phyloP scores from a whole-genome alignment of 2,329 filamentous ascomycete genomes.

The Ophiostoma himal-ulmi region DNA sequence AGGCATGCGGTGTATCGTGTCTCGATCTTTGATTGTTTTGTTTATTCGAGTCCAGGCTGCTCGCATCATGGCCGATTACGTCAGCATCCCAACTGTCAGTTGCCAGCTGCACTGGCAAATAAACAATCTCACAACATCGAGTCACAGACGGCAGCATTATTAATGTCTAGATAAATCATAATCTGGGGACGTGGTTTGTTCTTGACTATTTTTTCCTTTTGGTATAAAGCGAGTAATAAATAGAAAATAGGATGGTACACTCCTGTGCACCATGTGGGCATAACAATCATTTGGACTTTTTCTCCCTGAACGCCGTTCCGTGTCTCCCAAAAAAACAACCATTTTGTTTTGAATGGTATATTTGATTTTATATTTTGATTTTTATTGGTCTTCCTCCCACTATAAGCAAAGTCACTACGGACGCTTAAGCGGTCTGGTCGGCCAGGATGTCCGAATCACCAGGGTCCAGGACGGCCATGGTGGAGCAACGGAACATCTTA shows the following conservation, averaged over 20 bases:
- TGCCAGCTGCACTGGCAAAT: too few species aligned
- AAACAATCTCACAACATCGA: neutral
- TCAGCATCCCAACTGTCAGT: neutral
- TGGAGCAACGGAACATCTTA: slow-evolving; percentile 96
- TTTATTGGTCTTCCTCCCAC: neutral
- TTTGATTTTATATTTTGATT: slow-evolving; percentile 13
- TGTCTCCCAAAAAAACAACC: slow-evolving; percentile 26
- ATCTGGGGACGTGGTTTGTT: slow-evolving; percentile 11
- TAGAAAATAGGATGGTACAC: slow-evolving; percentile 15
- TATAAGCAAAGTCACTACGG: neutral
- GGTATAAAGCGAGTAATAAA: slow-evolving; percentile 17
- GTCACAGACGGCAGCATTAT: neutral
- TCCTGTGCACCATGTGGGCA: slow-evolving; percentile 14
- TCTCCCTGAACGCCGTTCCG: slow-evolving; percentile 39
- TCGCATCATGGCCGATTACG: neutral
- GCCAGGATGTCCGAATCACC: slow-evolving; percentile 97
- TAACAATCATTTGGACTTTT: slow-evolving; percentile 20
- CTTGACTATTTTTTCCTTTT: slow-evolving; percentile 22
- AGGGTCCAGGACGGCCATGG: slow-evolving; percentile 94
- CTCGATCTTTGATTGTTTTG: too few species aligned
- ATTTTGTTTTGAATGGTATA: neutral
- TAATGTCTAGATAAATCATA: neutral
- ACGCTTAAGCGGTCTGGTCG: slow-evolving; percentile 59
- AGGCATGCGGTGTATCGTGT: neutral
- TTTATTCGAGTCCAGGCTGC: neutral